Evolutionary conservation across 352 stramenopile genomes (phyloP), one percentile per base, ranked within the genome.

Genomic region (Achlya hypogyna): DNA sequence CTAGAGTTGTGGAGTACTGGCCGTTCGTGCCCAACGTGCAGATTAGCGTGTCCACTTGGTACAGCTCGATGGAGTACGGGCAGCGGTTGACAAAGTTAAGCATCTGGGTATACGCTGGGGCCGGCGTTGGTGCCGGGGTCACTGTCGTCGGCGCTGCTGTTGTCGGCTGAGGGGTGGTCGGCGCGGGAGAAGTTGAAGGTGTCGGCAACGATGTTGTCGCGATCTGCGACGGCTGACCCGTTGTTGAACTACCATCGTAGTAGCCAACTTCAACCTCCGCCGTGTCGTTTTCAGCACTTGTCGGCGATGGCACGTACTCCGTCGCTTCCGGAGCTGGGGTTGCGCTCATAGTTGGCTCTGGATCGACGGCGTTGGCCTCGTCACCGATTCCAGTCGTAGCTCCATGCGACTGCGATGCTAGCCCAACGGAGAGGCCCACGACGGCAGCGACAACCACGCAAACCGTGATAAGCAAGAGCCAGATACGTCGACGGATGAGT

Each of bases 31-130:
- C 28, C 25, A 74, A 40, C 20, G 58, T 52, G 32, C 71, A 74
- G 25, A 65, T 65, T 2, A 43, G 42, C 12, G 12, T 20, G 59
- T 72, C 70, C 51, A 67, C 60, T 16, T 72, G 51, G 52, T 53
- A 71, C 20, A 76, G 51, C 5, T 62, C 53, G 47, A 76, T 58
- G 3, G 67, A 27, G 38, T 69, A 59, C 14, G 45, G n/a, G 28
- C 71, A 75, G 27, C 70, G 62, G 54, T 78, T 76, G 31, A 58
- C 28, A 51, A 67, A 67, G 6, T 28, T 67, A 14, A 67, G 42
- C 40, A 28, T 67, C 5, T 53, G 28, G 25, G 16, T 53, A 18
- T 29, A 22, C 5, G 59, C 5, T n/a, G 25, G 35, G 14, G 60
- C 28, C 34, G 60, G 51, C 38, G 60, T 63, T 12, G 54, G 29